phyloP scores from a whole-genome alignment of 257 asterid genomes.

The Gentiana straminea region DNA sequence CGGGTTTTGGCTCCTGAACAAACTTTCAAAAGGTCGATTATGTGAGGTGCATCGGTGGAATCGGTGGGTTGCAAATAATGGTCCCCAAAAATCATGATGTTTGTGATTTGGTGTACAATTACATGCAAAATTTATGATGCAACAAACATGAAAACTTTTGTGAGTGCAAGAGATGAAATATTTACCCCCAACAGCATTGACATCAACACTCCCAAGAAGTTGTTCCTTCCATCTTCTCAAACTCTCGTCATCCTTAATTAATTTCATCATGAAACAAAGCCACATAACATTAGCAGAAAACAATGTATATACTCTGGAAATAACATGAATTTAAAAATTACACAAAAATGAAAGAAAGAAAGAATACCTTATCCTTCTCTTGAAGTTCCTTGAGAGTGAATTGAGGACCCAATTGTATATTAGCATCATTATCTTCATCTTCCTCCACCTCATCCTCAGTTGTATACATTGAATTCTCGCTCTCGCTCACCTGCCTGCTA shows the following conservation, averaged over 20 bases:
- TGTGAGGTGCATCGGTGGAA: no score
- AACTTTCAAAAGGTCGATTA: no score
- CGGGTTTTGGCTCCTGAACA: conserved; percentile 1
- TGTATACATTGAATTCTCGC: conserved; percentile 54
- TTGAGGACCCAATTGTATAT: conserved; percentile 82
- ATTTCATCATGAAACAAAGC: neutral
- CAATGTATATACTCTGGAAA: no score
- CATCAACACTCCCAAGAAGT: conserved; percentile 84
- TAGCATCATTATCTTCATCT: conserved; percentile 54
- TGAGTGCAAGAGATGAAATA: neutral
- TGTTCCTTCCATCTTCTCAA: conserved; percentile 99
- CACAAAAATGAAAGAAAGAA: neutral
- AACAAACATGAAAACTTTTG: neutral
- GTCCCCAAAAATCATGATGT: neutral
- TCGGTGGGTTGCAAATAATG: conserved; percentile 23
- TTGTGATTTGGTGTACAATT: neutral
- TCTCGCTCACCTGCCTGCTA: conserved; percentile 43
- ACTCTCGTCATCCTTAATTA: conserved; percentile 80
- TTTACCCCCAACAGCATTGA: conserved; percentile 82
- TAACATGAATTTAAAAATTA: no score
- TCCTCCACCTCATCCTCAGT: conserved; percentile 93
- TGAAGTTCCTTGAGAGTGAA: conserved; percentile 81
- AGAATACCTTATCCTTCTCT: conserved; percentile 75
- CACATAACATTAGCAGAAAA: no score
- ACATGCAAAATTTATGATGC: neutral